phyloP scores from a whole-genome alignment of 345 rosid species.

The Syzygium aromaticum region DNA sequence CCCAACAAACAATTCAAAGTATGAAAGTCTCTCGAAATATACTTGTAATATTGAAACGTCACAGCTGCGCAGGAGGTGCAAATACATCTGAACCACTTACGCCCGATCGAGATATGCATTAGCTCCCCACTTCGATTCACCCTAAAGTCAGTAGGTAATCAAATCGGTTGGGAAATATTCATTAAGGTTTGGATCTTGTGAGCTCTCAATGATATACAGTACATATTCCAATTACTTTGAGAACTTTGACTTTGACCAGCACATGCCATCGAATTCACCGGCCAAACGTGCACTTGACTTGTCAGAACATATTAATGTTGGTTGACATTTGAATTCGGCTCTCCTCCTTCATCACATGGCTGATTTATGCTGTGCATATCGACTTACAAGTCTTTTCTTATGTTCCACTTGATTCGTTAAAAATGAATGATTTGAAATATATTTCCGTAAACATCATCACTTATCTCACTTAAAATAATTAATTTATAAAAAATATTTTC shows the following conservation, averaged over 20 bases:
- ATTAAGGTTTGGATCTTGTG: no score
- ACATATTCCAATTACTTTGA: neutral
- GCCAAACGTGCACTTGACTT: neutral
- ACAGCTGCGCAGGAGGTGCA: neutral
- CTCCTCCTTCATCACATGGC: neutral
- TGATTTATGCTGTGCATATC: neutral
- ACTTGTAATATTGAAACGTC: neutral
- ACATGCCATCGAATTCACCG: neutral
- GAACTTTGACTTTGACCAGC: neutral
- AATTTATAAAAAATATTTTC: no score
- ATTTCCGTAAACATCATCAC: no score
- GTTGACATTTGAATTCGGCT: neutral
- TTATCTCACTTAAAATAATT: no score
- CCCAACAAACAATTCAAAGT: no score
- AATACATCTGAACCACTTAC: neutral
- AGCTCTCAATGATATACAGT: neutral
- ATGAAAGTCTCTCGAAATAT: neutral
- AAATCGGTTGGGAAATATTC: no score
- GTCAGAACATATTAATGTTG: neutral
- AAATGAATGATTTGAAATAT: no score
- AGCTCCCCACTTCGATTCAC: neutral
- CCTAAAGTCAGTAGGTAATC: no score
- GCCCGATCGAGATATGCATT: accelerated
- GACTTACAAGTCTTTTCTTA: neutral
- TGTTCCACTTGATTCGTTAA: no score